phyloP scores from a whole-genome alignment of 176 grass and related monocot genomes.

The Hyparrhenia diplandra region DNA sequence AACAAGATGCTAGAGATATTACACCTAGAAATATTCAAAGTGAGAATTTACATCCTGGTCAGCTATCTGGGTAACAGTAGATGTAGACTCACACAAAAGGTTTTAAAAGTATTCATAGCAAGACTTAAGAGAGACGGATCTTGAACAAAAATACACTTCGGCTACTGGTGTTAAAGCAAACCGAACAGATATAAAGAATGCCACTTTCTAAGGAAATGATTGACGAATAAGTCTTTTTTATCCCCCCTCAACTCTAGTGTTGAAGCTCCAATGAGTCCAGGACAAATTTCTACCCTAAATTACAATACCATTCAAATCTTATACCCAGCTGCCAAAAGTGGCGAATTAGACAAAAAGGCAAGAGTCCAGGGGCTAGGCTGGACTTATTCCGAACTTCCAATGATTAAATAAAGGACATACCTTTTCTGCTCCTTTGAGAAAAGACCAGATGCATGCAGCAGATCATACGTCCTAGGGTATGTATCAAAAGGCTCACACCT shows the following conservation, averaged over 20 bases:
- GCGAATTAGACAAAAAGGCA: neutral
- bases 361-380: neutral
- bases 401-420: slow-evolving; percentile 22
- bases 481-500: slow-evolving; percentile 34
- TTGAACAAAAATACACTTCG: neutral
- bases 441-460: slow-evolving; percentile 74
- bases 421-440: slow-evolving; percentile 85
- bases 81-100: neutral
- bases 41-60: neutral
- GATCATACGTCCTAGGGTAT: slow-evolving; percentile 91
- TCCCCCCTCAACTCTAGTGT: neutral
- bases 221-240: neutral
- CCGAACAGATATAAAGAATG: neutral
- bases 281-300: neutral
- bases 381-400: neutral
- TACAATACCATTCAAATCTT: neutral
- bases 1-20: slow-evolving; percentile 78
- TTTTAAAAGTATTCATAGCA: neutral
- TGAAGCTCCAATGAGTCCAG: neutral
- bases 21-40: slow-evolving; percentile 40
- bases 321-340: neutral
- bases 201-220: neutral
- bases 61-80: neutral
- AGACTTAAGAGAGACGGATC: neutral
- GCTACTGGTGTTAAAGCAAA: slow-evolving; percentile 1